Percentiles rank a stretch among this genome's conserved stretches.
Conservation (phyloP, 441 rosid genomes). For the Hura crepitans region DNA sequence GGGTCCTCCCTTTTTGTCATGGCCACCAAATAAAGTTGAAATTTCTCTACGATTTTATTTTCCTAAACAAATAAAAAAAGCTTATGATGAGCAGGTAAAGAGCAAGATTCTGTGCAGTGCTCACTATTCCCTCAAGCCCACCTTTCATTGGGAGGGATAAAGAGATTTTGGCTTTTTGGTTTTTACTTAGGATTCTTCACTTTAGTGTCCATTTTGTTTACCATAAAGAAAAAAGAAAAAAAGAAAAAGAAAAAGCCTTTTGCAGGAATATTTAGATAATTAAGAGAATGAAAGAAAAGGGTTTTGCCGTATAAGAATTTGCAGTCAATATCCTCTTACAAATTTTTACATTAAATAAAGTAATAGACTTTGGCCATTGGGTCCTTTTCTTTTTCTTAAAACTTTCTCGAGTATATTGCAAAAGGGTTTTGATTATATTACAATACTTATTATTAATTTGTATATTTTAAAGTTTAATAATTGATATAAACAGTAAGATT, state of each 20-base stretch:
- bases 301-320: neutral
- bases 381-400: neutral
- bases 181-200: conserved; percentile 56
- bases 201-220: conserved; percentile 30
- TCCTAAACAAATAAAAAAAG: neutral
- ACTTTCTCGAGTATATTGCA: neutral
- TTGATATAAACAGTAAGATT: no score
- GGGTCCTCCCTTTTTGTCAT: conserved; percentile 49
- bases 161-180: conserved; percentile 42
- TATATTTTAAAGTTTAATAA: no score
- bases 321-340: conserved; percentile 3
- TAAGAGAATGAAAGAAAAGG: conserved; percentile 11
- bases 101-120: conserved; percentile 40
- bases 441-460: no score
- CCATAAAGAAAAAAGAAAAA: conserved; percentile 8
- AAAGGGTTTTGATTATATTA: no score
- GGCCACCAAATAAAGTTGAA: conserved; percentile 37
- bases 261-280: conserved; percentile 20
- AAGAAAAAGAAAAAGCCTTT: conserved; percentile 2
- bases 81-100: conserved; percentile 22
- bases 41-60: conserved; percentile 3
- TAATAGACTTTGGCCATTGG: conserved; percentile 11
- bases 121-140: conserved; percentile 25
- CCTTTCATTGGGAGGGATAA: conserved; percentile 24
- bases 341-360: conserved; percentile 15